Percentiles rank a stretch among this genome's conserved stretches.
phyloP scores from a whole-genome alignment of 345 rosid species.

The Eucalyptus sp. region DNA sequence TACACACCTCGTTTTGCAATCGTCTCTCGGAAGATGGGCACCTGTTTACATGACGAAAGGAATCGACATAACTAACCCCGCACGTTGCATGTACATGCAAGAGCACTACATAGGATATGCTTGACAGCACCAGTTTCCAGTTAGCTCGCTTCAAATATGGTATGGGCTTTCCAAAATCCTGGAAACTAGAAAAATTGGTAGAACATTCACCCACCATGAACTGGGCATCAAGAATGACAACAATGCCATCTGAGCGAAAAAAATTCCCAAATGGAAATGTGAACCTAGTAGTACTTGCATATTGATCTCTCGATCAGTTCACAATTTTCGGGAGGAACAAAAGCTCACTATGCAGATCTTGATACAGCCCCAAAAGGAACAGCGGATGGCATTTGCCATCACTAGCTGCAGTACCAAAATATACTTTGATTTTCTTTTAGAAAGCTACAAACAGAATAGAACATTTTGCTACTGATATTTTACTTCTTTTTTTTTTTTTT shows the following conservation, averaged over 20 bases:
- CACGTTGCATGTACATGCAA: background rate
- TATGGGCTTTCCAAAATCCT: background rate
- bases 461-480: background rate
- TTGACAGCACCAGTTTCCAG: background rate
- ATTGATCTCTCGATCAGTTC: background rate
- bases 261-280: background rate
- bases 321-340: background rate
- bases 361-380: background rate
- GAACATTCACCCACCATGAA: background rate
- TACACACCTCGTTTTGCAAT: background rate
- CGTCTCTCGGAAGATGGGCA: background rate
- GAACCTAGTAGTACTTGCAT: background rate
- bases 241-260: background rate
- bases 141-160: background rate
- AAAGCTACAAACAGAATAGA: background rate
- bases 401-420: background rate
- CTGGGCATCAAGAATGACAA: background rate
- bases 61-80: background rate
- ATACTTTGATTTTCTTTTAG: background rate
- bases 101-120: background rate
- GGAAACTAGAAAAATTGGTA: background rate
- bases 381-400: background rate
- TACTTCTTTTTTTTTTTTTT: conserved; percentile 7
- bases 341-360: background rate
- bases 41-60: background rate